Conservation (phyloP, 2,329 filamentous ascomycete genomes). For the Penicillium sp. region DNA sequence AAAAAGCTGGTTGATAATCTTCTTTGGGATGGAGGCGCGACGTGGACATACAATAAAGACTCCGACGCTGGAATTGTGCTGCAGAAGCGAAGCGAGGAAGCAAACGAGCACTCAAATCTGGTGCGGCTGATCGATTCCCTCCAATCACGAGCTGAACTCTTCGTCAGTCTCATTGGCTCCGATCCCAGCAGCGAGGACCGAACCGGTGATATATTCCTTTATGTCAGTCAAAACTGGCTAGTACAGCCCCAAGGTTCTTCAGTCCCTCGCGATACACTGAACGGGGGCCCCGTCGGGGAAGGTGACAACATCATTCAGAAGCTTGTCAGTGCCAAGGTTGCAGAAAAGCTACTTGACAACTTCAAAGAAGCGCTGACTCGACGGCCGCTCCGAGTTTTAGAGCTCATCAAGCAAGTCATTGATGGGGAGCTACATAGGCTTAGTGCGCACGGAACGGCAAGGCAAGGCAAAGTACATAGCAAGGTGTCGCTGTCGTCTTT, state of each 20-base stretch:
- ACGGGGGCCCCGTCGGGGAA: conserved; percentile 18
- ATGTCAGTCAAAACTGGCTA: conserved; percentile 37
- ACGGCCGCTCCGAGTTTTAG: conserved; percentile 33
- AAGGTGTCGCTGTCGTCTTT: conserved; percentile 31
- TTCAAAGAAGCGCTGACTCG: conserved; percentile 38
- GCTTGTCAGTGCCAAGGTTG: conserved; percentile 35
- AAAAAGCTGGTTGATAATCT: conserved; percentile 35
- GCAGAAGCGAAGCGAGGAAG: conserved; percentile 16
- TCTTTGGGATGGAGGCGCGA: conserved; percentile 34
- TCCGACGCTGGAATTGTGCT: conserved; percentile 22
- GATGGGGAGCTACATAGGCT: conserved; percentile 28
- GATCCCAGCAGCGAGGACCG: conserved; percentile 36
- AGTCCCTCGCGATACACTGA: conserved; percentile 6
- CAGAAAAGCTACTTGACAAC: conserved; percentile 35
- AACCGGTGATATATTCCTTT: conserved; percentile 36
- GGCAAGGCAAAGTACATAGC: conserved; percentile 4
- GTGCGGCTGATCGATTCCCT: conserved; percentile 30
- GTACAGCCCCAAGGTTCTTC: conserved; percentile 19
- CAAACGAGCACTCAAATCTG: conserved; percentile 20
- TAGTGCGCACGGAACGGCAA: conserved; percentile 3
- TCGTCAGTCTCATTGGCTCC: conserved; percentile 29
- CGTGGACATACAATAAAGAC: conserved; percentile 30
- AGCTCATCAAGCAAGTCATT: conserved; percentile 37
- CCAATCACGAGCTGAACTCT: conserved; percentile 32
- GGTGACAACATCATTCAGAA: conserved; percentile 27